A percentile compares a stretch with the other conserved stretches of the same genome.
Evolutionary conservation across 2,329 filamentous ascomycete genomes (phyloP).

Genomic region (Beauveria sp.): DNA sequence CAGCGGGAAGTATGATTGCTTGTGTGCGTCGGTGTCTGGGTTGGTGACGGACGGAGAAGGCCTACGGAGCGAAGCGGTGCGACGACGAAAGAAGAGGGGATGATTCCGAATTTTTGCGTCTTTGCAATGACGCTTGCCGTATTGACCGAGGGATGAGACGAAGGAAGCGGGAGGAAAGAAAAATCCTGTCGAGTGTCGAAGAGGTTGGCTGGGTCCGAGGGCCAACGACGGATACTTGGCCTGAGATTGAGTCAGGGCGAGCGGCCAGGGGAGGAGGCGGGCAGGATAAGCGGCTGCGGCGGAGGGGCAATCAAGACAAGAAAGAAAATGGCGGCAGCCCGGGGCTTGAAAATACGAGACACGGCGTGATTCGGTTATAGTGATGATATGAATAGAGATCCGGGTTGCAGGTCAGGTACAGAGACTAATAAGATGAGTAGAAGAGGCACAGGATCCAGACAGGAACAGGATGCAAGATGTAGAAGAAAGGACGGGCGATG

Average conservation of each 20-base stretch:
- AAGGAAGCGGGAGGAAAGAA: not conserved
- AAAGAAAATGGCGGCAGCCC: constrained; percentile 1
- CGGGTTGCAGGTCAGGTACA: constrained; percentile 1
- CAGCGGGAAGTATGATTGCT: not conserved
- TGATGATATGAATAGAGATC: not conserved
- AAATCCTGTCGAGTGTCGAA: not conserved
- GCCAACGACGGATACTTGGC: constrained; percentile 6
- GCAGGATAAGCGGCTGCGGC: constrained; percentile 2
- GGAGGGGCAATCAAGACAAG: not conserved
- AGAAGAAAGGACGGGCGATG: not conserved
- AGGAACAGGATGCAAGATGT: constrained; percentile 7
- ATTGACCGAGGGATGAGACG: constrained; percentile 12
- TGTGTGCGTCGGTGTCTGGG: constrained; percentile 1
- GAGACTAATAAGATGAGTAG: not conserved
- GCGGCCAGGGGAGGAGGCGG: constrained; percentile 7
- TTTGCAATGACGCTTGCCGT: constrained; percentile 19
- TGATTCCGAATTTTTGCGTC: constrained; percentile 8
- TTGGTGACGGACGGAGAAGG: not conserved
- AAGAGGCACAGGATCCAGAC: constrained; percentile 2
- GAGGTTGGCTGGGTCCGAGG: constrained; percentile 7
- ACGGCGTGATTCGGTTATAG: not conserved
- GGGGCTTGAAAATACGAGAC: not conserved
- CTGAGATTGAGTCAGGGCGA: constrained; percentile 8
- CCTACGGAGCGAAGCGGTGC: constrained; percentile 9
- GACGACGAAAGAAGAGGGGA: not conserved